phyloP scores from a whole-genome alignment of 176 grass and related monocot genomes.

The Triticum dicoccoides region DNA sequence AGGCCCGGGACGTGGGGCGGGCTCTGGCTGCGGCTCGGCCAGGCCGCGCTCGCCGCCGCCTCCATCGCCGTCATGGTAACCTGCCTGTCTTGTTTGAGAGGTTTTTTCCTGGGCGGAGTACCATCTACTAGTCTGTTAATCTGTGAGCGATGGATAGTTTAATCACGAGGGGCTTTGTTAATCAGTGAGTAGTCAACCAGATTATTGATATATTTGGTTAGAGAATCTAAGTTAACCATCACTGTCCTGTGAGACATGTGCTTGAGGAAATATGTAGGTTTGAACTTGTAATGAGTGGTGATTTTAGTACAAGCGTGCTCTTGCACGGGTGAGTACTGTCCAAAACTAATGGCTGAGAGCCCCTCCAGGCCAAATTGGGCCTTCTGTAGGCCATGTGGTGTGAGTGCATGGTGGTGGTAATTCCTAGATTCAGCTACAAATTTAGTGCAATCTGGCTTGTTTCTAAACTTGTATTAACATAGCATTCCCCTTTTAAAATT shows the following conservation, averaged over 20 bases:
- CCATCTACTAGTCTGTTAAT: too few relatives aligned
- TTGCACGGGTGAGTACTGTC: background rate
- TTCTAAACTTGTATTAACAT: background rate
- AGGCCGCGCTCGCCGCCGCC: slow-evolving; percentile 68
- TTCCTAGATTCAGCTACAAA: background rate
- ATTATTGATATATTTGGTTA: background rate
- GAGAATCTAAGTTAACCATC: too few relatives aligned
- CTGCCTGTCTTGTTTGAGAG: background rate
- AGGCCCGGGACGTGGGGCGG: too few relatives aligned
- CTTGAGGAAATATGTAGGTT: too few relatives aligned
- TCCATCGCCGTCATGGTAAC: slow-evolving; percentile 76
- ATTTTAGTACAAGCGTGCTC: too few relatives aligned
- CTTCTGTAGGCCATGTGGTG: background rate
- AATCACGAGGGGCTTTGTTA: background rate
- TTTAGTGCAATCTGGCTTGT: background rate
- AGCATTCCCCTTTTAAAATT: background rate
- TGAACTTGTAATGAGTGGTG: too few relatives aligned
- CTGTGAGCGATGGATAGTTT: background rate
- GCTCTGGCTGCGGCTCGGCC: background rate
- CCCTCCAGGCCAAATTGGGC: background rate
- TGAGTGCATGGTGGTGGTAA: background rate
- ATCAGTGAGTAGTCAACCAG: background rate
- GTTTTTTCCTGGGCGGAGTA: background rate
- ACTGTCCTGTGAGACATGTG: too few relatives aligned
- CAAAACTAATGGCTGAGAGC: background rate